Base-by-base conservation (phyloP, 148 eudicot species). In the Hydrangea macrophylla region DNA sequence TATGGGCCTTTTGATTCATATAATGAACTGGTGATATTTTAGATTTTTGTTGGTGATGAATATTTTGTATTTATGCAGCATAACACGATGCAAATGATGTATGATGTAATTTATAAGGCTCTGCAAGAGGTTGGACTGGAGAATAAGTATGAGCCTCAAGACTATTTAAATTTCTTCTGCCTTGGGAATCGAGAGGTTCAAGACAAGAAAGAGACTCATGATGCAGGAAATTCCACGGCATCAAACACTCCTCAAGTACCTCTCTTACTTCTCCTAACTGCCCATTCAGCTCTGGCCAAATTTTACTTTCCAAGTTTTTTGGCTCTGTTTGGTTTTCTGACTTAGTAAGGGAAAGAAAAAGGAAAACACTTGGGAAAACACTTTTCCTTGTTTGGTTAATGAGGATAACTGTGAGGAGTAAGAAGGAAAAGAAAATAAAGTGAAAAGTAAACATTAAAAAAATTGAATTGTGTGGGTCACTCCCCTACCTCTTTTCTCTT, bases 61-160 rank as follows among this genome's bases (percentile, higher is more conserved):
- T n/a, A n/a, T n/a, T n/a, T n/a, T n/a, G n/a, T n/a, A 45, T 59
- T 69, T 48, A 11, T 76, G 71, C 90, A 92, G 98, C 65, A 83
- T 73, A 90, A 86, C 63, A 92, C 96, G 40, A 92, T 92, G 98
- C 92, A 92, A 76, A 92, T 92, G 98, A 92, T 92, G 98, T 90
- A 90, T 64, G 86, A 77, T 45, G 80, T 70, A 8, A 90, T 92
- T 72, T 80, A 86, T 84, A 84, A 92, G 76, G 96, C 96, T 64
- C 83, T 90, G 75, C 79, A 56, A 76, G 95, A 93, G 78, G 81
- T 50, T 53, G 90, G 89, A 25, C 86, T 82, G 56, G 76, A 92
- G 48, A 78, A 78, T 13, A 62, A 35, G 58, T 83, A 85, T 65
- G 85, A 85, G 64, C 96, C 96, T 64, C 92, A 85, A 75, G 97